Evolutionary conservation across 2,329 filamentous ascomycete species (phyloP), one percentile per base, ranked within the genome.

Genomic region (Diaporthe batatas): DNA sequence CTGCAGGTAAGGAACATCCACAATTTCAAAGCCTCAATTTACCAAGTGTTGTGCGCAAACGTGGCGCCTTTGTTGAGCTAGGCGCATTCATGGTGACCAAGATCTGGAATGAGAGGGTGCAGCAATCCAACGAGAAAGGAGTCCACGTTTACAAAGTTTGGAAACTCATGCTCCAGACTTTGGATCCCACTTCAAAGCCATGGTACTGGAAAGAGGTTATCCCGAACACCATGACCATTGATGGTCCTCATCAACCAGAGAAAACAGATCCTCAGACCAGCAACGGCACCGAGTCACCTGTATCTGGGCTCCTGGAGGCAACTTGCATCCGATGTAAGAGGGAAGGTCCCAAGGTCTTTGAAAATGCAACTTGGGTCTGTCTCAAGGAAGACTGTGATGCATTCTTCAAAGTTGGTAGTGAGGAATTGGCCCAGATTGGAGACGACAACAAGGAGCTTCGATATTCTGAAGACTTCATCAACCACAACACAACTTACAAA

Each of bases 71-170:
- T 77, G 90, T 88, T 71, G 89, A 94, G 0, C 83, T 95, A 54
- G 91, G 86, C n/a, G 91, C 86, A 79, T 95, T 93, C 79, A 89
- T 91, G 64, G 83, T 93, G 16, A 92, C 91, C 0, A 84, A 92
- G 64, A 84, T 94, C 0, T 95, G 93, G 93, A 84, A 82, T 14
- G 93, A 95, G 76, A 86, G 85, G 73, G 82, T 82, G 6, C 75
- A 81, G 6, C 75, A 81, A 0, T 0, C 49, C 72, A 1, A 47
- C 72, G 0, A 75, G 80, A 16, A 18, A 6, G 44, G 18, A n/a
- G 44, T 47, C 0, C 6, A 39, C 6, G 5, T 68, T 0, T 74
- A 73, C 7, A 78, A 76, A 1, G 75, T 80, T 0, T 86, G 88
- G 76, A 90, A 89, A 75, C 85, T 92, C 34, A 88, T 92, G 0